Conservation (phyloP, 2,329 filamentous ascomycete genomes). For the Lachnellula cervina region DNA sequence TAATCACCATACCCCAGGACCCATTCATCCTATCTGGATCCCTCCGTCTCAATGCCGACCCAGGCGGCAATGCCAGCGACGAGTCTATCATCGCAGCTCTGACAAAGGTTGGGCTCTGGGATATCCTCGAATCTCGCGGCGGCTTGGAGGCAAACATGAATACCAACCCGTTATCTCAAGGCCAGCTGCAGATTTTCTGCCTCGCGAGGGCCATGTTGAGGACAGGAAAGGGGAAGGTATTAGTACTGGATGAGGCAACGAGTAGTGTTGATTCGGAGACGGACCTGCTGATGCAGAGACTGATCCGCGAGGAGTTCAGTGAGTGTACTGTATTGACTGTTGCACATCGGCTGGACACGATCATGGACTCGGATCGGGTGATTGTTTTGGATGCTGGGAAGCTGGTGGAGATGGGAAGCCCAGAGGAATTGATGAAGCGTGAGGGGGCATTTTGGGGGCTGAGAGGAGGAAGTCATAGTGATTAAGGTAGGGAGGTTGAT, state of each 20-base stretch:
- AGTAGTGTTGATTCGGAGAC: slow-evolving; percentile 32
- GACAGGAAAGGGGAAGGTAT: slow-evolving; percentile 25
- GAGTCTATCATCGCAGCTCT: slow-evolving; percentile 80
- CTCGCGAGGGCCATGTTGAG: slow-evolving; percentile 41
- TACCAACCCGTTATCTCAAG: slow-evolving; percentile 36
- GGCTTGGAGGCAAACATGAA: slow-evolving; percentile 13
- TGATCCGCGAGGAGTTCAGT: slow-evolving; percentile 46
- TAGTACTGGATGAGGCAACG: slow-evolving; percentile 32
- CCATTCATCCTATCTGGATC: slow-evolving; percentile 72
- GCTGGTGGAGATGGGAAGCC: slow-evolving; percentile 79
- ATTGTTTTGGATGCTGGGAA: slow-evolving; percentile 41
- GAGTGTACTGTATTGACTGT: slow-evolving; percentile 43
- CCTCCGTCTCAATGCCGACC: slow-evolving; percentile 35
- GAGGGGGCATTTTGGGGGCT: slow-evolving; percentile 10
- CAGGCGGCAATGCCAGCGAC: slow-evolving; percentile 22
- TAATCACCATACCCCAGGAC: slow-evolving; percentile 94
- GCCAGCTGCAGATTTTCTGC: slow-evolving; percentile 45
- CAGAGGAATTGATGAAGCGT: slow-evolving; percentile 57
- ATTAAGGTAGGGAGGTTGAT: no score
- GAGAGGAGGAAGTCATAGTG: not conserved
- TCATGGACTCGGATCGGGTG: slow-evolving; percentile 41
- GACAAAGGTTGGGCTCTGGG: slow-evolving; percentile 58
- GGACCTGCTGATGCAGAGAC: slow-evolving; percentile 24
- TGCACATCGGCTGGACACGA: slow-evolving; percentile 32
- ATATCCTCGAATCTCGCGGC: slow-evolving; percentile 38